Evolutionary conservation across 2,329 filamentous ascomycete species (phyloP), one percentile per base, ranked within the genome.

Genomic region (Fusarium pseudocircinatum): DNA sequence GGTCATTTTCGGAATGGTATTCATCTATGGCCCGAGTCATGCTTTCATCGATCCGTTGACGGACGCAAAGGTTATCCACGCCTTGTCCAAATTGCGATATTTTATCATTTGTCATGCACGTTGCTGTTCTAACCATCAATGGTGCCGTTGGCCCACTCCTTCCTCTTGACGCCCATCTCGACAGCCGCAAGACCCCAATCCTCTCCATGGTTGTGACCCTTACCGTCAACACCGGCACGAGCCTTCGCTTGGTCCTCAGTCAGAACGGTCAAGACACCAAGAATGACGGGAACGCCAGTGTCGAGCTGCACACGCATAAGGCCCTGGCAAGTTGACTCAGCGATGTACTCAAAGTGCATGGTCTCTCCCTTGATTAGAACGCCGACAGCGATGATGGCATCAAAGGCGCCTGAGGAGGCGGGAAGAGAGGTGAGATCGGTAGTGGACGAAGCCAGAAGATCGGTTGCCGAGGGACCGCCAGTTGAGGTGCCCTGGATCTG

Each of bases 321-420:
- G 12, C 94, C 96, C 70, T 97, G 94, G 65, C 91, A 94, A 12
- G 97, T 95, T 44, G 94, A 90, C 74, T 98, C 96, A 46, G 95
- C 89, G 78, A 99, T 99, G 85, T 99, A 98, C 85, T 99, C 96
- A 80, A 99, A 99, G 85, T 99, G 96, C 95, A 98, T 98, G 12
- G 96, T 98, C 84, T 97, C 94, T 82, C 96, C 96, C 87, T 99
- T 99, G 85, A 99, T 98, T 69, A 99, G 90, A 63, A 97, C 95
- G 63, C 96, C 96, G 76, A 99, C 93, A 60, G 96, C 95, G 75
- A 99, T 95, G 73, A 99, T 91, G 71, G 96, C 96, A 81, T 98
- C 96, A 79, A 98, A 98, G 26, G 94, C 90, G 63, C 86, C 84
- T 65, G 88, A 84, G n/a, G 76, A 68, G 28, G 76, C 78, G 26